Evolutionary conservation across 257 asterid species (phyloP), one percentile per base, ranked within the genome.

Genomic region (Nemophila menziesii): DNA sequence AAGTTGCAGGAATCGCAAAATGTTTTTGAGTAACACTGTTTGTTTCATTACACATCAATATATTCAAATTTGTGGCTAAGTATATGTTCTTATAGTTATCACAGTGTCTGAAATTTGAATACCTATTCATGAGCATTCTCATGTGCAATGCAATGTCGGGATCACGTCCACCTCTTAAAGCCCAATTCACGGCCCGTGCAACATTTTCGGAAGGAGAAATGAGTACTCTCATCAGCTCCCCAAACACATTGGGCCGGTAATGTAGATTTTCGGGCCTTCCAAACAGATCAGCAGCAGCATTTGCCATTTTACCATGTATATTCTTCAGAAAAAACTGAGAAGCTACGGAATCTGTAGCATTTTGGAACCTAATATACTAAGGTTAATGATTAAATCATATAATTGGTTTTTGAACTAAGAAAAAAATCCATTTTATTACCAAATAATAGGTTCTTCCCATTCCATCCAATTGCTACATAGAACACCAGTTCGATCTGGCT

Each of bases 41-140:
- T n/a, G n/a, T n/a, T n/a, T n/a, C n/a, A n/a, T n/a, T n/a, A n/a
- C n/a, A n/a, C n/a, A n/a, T n/a, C n/a, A n/a, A n/a, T n/a, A n/a
- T n/a, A n/a, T n/a, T n/a, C n/a, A n/a, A n/a, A n/a, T n/a, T n/a
- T n/a, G n/a, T n/a, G n/a, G n/a, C n/a, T n/a, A n/a, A n/a, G n/a
- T n/a, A n/a, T n/a, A n/a, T n/a, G n/a, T n/a, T n/a, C n/a, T n/a
- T n/a, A n/a, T n/a, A n/a, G n/a, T n/a, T n/a, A n/a, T n/a, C n/a
- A n/a, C n/a, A n/a, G n/a, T n/a, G n/a, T 10, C 19, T 44, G 17
- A 8, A 20, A 55, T n/a, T 51, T 38, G 45, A 51, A 29, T 69
- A 84, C 96, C 93, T 77, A 72, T 81, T 90, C 86, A 69, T 81
- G 72, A 90, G 92, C 99, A 90, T 90, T 63, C 99, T 87, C 99